Evolutionary conservation across 2,329 filamentous ascomycete genomes (phyloP), one percentile per base, ranked within the genome.

Genomic region (Chrysosporium keratinophilum): DNA sequence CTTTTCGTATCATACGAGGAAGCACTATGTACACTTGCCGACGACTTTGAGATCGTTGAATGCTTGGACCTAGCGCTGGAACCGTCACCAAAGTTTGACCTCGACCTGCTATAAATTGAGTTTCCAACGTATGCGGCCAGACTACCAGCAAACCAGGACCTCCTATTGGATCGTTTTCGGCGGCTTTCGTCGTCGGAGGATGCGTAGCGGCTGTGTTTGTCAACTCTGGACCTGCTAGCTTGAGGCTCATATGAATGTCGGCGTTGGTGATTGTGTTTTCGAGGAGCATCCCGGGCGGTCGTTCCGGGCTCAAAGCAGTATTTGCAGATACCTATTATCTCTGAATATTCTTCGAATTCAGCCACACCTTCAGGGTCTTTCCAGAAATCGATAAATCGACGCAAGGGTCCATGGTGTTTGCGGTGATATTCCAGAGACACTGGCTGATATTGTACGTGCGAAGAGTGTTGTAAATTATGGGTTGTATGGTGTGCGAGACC

Each of bases 291-390:
- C 56, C 69, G 64, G 2, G 77, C 74, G 2, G 72, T 76, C 14
- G 76, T 78, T 7, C 76, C 73, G 5, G 81, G 80, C 56, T 83
- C 80, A 61, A 84, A 84, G 64, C 81, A 84, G 60, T 81, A 71
- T 58, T 76, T 80, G 68, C 81, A 84, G 1, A 84, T 77, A 19
- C 81, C 81, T 60, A 83, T 83, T 56, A 78, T 77, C 65, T 84
- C 80, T 1, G 81, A 83, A 61, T 84, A 84, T 62, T 83, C 80
- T 65, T 84, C 81, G 69, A 82, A 84, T 63, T 78, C 77, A 15
- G 75, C 76, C 0, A 84, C 79, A n/a, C 80, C 81, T 57, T 84
- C 80, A 1, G 80, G 75, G 57, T 79, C 81, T 62, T 75, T 80
- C 78, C 77, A 83, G 72, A 76, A 84, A 61, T 79, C 78, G 39